Evolutionary conservation across 768 basidiomycete genomes (phyloP).

Genomic region (Suillus alpinus): DNA sequence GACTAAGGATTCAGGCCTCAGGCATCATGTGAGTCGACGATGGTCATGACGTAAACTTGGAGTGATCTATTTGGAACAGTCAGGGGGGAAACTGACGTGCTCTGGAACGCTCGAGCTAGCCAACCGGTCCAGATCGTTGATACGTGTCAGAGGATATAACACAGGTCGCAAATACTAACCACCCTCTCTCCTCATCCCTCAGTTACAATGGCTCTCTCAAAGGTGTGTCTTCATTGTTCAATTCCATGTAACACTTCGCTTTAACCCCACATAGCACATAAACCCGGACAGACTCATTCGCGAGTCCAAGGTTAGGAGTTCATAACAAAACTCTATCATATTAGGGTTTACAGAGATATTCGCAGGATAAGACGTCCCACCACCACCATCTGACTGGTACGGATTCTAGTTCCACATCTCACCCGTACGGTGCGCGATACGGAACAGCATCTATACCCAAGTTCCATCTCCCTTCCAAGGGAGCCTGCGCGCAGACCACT

Average conservation of each 20-base stretch:
- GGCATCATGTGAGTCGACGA: too few relatives aligned
- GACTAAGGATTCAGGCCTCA: too few relatives aligned
- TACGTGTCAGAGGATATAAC: too few relatives aligned
- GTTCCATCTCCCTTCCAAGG: conserved; percentile 61
- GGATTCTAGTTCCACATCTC: conserved; percentile 30
- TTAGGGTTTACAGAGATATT: neutral
- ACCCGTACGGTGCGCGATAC: conserved; percentile 63
- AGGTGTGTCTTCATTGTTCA: conserved; percentile 33
- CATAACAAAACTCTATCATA: neutral
- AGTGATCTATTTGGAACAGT: too few relatives aligned
- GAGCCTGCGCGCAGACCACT: conserved; percentile 48
- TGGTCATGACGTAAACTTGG: too few relatives aligned
- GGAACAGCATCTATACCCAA: conserved; percentile 69
- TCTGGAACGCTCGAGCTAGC: too few relatives aligned
- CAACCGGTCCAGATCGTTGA: too few relatives aligned
- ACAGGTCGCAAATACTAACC: neutral
- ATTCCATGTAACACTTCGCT: neutral
- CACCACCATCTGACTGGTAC: conserved; percentile 35
- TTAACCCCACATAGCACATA: conserved; percentile 46
- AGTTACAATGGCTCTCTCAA: conserved; percentile 55
- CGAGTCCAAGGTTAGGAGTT: conserved; percentile 44
- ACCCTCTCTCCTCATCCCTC: conserved; percentile 2
- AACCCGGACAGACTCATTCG: conserved; percentile 65
- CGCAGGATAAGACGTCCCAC: conserved; percentile 47
- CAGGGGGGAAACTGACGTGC: too few relatives aligned